These are phyloP conservation scores for Fusarium liriodendri DNA, from an alignment of 2,329 filamentous ascomycete genomes.

Conservation along the genomic window DNA sequence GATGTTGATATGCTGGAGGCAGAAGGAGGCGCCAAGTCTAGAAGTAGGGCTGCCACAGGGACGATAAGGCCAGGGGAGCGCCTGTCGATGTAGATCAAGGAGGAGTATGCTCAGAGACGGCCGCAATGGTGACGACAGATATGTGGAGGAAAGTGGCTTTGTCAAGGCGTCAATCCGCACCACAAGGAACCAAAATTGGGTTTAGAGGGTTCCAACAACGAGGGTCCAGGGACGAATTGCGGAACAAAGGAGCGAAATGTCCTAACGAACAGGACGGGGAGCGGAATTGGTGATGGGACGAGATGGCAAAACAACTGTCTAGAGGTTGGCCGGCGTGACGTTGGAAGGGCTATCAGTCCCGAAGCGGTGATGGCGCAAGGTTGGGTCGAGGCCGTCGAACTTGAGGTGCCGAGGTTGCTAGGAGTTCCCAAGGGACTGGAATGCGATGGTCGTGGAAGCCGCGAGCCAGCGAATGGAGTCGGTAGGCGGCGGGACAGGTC, in stretches of 20 bases:
- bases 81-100: constrained; percentile 9
- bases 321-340: constrained; percentile 31
- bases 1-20: constrained; percentile 36
- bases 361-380: constrained; percentile 37
- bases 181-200: constrained; percentile 14
- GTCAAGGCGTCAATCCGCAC: constrained; percentile 23
- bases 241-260: constrained; percentile 20
- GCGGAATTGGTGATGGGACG: constrained; percentile 24
- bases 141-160: constrained; percentile 32
- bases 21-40: constrained; percentile 41
- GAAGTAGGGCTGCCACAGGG: constrained; percentile 37
- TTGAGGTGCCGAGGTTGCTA: constrained; percentile 27
- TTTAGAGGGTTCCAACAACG: constrained; percentile 22
- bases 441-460: constrained; percentile 37
- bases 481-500: constrained; percentile 8
- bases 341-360: constrained; percentile 31
- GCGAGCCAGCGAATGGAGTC: constrained; percentile 37
- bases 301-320: constrained; percentile 15
- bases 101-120: constrained; percentile 7
- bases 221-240: constrained; percentile 19
- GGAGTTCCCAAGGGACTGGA: constrained; percentile 37
- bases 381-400: constrained; percentile 28
- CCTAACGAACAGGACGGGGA: constrained; percentile 17
- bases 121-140: constrained; percentile 22
- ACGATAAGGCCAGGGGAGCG: constrained; percentile 25